Evolutionary conservation across 768 basidiomycete species (phyloP).

Genomic region (Gloeophyllum trabeum): DNA sequence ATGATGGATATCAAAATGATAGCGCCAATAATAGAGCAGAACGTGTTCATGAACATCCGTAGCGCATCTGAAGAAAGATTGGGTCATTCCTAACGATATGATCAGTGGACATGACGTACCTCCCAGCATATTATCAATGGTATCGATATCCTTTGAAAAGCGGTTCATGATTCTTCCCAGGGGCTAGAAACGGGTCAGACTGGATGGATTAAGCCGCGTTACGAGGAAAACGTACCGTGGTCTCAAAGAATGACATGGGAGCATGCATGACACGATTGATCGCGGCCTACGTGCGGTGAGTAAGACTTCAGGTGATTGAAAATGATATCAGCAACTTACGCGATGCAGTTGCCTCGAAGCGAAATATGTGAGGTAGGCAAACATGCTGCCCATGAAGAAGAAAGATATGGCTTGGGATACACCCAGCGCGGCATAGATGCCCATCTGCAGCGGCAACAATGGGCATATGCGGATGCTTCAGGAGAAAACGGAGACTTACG

Average conservation of each 20-base stretch:
- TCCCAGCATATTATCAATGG: conserved; percentile 64
- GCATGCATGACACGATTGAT: conserved; percentile 68
- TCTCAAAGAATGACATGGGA: conserved; percentile 88
- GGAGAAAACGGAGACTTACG: conserved; percentile 26
- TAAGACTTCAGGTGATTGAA: neutral
- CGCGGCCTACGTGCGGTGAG: conserved; percentile 31
- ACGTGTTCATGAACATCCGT: conserved; percentile 59
- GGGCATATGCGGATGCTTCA: neutral
- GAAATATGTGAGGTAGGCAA: conserved; percentile 64
- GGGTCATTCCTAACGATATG: conserved; percentile 2
- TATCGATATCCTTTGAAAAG: conserved; percentile 81
- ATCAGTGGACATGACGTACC: conserved; percentile 19
- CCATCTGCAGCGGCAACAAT: conserved; percentile 44
- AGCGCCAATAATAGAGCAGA: conserved; percentile 59
- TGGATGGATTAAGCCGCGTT: neutral
- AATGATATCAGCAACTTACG: conserved; percentile 19
- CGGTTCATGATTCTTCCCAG: conserved; percentile 86
- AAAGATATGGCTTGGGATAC: conserved; percentile 54
- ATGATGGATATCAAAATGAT: conserved; percentile 70
- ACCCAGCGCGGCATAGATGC: conserved; percentile 67
- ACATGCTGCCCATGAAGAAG: conserved; percentile 56
- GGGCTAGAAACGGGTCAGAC: conserved; percentile 29
- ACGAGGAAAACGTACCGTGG: conserved; percentile 35
- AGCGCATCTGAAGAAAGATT: conserved; percentile 37
- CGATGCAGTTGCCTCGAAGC: conserved; percentile 63